Base-by-base conservation (phyloP, 2,329 filamentous ascomycete genomes). In the Pestalotiopsis fici region DNA sequence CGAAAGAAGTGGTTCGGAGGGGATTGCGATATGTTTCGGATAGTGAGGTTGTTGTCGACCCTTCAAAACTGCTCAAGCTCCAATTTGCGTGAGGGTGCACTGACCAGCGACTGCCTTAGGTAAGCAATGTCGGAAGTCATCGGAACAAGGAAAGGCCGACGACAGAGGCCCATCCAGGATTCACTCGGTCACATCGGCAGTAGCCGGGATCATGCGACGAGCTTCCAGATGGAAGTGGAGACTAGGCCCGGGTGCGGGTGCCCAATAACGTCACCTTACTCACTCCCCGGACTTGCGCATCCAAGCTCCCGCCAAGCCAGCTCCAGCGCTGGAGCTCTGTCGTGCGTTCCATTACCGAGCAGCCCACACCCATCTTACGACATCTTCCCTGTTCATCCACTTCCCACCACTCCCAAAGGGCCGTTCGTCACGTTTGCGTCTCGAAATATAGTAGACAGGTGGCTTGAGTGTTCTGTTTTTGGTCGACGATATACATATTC, bases 21-120 rank as follows among this genome's bases (percentile, higher is more conserved):
- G 50, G 39, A 71, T 72, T 70, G 71, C 64, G 65, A 61, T 63
- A 25, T 54, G 69, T 56, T 62, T 56, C 69, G 39, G 57, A 25
- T 69, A 59, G 15, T 54, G 54, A 64, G 66, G 66, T 66, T 71
- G 69, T 64, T 37, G 61, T 73, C 68, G 70, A 56, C 28, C 28
- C 56, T 70, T 71, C 69, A 71, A 73, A 76, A 75, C 71, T 74
- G 74, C 75, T 75, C 73, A 73, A 74, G 25, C 69, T 75, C 69
- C 71, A 71, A 71, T 68, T 68, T 65, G 25, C 67, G 61, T 63
- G 43, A 55, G 60, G 25, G 25, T 37, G 66, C 66, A 68, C 66
- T 54, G 66, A 59, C 66, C 66, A 64, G 13, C 56, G 43, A 3
- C n/a, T 15, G n/a, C 39, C 27, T 50, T 31, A 23, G 60, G 21